Percentiles rank a stretch among this genome's conserved stretches.
Conservation (phyloP, 495 filamentous ascomycete genomes). For the Lepraria neglecta region DNA sequence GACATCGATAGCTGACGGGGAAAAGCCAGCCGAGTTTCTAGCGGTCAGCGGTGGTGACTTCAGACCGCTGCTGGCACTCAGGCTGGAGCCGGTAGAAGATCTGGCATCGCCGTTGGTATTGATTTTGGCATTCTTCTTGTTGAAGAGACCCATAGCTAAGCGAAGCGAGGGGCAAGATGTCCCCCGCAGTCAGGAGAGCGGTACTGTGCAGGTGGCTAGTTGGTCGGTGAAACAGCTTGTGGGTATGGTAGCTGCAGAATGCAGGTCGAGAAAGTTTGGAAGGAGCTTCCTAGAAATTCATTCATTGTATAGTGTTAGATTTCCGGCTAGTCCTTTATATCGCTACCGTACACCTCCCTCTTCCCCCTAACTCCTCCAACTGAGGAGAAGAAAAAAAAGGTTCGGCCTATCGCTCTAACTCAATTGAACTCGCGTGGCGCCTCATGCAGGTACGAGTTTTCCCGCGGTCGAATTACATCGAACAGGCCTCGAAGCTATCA, state of each 20-base stretch:
- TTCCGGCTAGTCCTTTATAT: background rate
- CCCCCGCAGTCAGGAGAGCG: background rate
- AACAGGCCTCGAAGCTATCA: constrained; percentile 8
- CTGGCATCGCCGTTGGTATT: constrained; percentile 46
- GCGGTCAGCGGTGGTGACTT: constrained; percentile 42
- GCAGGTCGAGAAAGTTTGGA: constrained; percentile 3
- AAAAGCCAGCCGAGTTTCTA: constrained; percentile 27
- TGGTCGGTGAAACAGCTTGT: background rate
- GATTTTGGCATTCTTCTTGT: constrained; percentile 52
- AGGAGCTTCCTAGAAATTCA: background rate
- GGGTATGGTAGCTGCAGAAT: constrained; percentile 8
- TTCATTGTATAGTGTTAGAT: background rate
- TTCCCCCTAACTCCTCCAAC: background rate
- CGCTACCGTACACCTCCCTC: background rate
- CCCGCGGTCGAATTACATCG: background rate
- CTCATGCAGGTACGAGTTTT: constrained; percentile 12
- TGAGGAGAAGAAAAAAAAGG: background rate
- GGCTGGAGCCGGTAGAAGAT: constrained; percentile 45
- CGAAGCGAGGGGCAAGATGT: constrained; percentile 3
- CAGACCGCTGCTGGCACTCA: constrained; percentile 42
- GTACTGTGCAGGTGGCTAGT: constrained; percentile 4
- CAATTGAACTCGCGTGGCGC: constrained; percentile 5
- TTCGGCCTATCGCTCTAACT: background rate
- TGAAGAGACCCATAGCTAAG: constrained; percentile 55
- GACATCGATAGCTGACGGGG: constrained; percentile 52